Evolutionary conservation across 2,329 filamentous ascomycete genomes (phyloP), one percentile per base, ranked within the genome.

Genomic region (Aureobasidium musti): DNA sequence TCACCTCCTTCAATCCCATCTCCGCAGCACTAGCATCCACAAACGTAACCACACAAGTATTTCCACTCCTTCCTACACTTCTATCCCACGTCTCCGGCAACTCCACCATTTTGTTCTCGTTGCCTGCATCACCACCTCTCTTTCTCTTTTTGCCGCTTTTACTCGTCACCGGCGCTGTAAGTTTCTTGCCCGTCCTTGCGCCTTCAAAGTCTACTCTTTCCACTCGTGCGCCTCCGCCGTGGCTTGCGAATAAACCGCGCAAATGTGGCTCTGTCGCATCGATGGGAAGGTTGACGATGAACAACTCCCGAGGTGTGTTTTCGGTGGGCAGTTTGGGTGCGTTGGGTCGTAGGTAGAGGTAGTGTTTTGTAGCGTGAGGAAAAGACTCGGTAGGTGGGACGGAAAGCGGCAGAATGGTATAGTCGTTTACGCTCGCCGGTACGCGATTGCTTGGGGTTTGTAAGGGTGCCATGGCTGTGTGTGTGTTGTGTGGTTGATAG

Each of bases 261-360:
- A 98, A 83, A 72, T 93, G 91, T 1, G 82, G 77, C 66, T 91
- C 88, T 5, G 91, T 96, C 67, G 91, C 89, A 75, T 97, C 93
- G 69, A 89, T 83, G 7, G 95, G 95, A 0, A 96, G 80, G 73
- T 99, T 98, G 70, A 93, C 90, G n/a, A 96, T 76, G 78, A 97
- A 99, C 21, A 99, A 83, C 68, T 91, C 92, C 72, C 93, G 88
- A 19, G 86, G 81, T 72, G 94, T 90, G 77, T 90, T 85, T 65
- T 85, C 82, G 8, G 89, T 90, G 17, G 91, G 87, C 47, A 91
- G 84, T 79, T 90, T 91, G 68, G 94, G 92, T 53, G 88, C 84
- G 78, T 98, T 93, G 65, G 87, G 87, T 70, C 91, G 91, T 65
- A 98, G 80, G 80, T 97, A 97, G 73, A 98, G 82, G 78, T 93